phyloP scores from a whole-genome alignment of 306 rosid genomes.

The Potentilla sterilis region DNA sequence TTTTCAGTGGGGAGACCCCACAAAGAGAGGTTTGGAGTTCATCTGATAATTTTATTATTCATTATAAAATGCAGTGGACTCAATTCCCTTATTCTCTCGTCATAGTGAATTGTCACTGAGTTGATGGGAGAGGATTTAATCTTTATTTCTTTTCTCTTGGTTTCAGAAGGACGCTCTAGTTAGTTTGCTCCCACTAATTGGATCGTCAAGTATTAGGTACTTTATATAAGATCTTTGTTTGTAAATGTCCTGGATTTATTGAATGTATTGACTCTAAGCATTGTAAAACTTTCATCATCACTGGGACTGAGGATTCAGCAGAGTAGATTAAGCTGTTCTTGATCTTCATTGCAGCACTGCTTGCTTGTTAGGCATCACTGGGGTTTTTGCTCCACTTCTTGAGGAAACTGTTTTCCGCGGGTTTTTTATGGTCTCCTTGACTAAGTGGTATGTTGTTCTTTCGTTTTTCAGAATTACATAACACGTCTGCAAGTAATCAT shows the following conservation, averaged over 20 bases:
- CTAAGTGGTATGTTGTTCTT: constrained; percentile 65
- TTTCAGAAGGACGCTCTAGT: constrained; percentile 95
- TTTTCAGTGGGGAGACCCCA: constrained; percentile 66
- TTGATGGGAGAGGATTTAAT: constrained; percentile 1
- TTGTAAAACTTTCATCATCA: neutral
- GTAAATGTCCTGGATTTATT: neutral
- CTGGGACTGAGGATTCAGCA: constrained; percentile 4
- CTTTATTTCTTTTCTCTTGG: constrained; percentile 22
- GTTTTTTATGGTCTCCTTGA: constrained; percentile 80
- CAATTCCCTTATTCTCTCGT: neutral
- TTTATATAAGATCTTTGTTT: constrained; percentile 9
- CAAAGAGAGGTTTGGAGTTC: constrained; percentile 68
- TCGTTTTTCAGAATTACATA: neutral
- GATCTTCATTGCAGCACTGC: constrained; percentile 70
- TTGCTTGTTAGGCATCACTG: constrained; percentile 84
- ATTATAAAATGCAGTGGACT: constrained; percentile 2
- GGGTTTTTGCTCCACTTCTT: constrained; percentile 91
- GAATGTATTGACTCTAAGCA: neutral
- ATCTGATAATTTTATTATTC: neutral
- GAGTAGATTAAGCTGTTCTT: constrained; percentile 15
- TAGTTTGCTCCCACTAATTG: constrained; percentile 87
- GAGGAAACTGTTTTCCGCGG: constrained; percentile 95
- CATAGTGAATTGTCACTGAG: constrained; percentile 1
- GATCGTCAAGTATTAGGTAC: constrained; percentile 86
- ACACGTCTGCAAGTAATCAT: neutral